Conservation (phyloP, 140 eudicot genomes). For the Stevia rebaudiana region DNA sequence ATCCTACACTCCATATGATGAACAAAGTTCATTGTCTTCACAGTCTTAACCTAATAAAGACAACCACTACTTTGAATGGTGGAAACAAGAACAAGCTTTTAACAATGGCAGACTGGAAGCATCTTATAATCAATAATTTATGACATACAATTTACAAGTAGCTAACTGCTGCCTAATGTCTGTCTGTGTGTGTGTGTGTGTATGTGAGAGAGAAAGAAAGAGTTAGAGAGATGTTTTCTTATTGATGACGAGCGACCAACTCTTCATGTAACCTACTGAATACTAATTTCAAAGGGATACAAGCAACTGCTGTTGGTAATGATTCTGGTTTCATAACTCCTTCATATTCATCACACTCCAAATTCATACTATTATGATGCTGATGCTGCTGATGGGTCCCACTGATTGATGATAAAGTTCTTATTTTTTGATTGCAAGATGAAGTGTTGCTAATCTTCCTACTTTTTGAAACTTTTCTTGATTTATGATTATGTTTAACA, state of each 20-base stretch:
- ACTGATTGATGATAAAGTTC: constrained; percentile 70
- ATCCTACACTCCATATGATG: constrained; percentile 17
- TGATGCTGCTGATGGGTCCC: constrained; percentile 33
- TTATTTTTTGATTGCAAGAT: constrained; percentile 56
- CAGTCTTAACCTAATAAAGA: no score
- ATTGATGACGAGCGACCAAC: constrained; percentile 68
- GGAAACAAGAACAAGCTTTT: background rate
- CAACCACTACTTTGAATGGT: background rate
- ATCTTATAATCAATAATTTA: constrained; percentile 20
- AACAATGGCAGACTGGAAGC: constrained; percentile 15
- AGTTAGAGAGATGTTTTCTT: constrained; percentile 7
- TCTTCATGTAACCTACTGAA: constrained; percentile 93
- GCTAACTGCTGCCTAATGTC: constrained; percentile 18
- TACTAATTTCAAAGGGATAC: constrained; percentile 87
- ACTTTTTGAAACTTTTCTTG: constrained; percentile 28
- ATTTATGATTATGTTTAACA: constrained; percentile 15
- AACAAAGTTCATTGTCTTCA: background rate
- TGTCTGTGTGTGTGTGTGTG: background rate
- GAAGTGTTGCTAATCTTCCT: constrained; percentile 34
- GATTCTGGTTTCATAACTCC: constrained; percentile 57
- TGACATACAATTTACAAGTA: constrained; percentile 47
- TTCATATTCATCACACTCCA: constrained; percentile 31
- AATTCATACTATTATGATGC: constrained; percentile 28
- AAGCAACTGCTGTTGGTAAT: constrained; percentile 63
- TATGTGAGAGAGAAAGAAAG: background rate